These are phyloP conservation scores for Kodamaea fungicola DNA, from an alignment of 1,139 yeast species.

Conservation along the genomic window DNA sequence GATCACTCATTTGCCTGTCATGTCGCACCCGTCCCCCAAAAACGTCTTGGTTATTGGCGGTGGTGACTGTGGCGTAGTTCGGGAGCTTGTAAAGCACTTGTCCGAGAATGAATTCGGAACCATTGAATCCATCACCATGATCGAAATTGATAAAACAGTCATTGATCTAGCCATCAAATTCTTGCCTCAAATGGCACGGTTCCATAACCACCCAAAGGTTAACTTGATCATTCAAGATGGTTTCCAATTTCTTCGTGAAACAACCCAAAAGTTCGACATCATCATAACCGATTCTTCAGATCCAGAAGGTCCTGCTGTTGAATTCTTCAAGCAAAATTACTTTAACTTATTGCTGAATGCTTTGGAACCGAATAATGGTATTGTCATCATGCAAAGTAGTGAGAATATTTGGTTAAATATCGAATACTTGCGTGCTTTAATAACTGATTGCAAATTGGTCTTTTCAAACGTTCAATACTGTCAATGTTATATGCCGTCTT, in stretches of 20 bases:
- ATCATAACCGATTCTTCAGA: conserved; percentile 95
- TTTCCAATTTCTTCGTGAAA: conserved; percentile 64
- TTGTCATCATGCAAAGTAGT: conserved; percentile 86
- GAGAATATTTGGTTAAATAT: conserved; percentile 92
- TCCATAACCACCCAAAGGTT: conserved; percentile 69
- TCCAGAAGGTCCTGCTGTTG: conserved; percentile 98
- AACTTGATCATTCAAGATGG: conserved; percentile 83
- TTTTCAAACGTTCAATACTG: conserved; percentile 77
- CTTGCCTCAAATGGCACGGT: conserved; percentile 77
- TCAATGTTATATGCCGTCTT: conserved; percentile 89
- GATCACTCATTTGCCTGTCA: conserved; percentile 76
- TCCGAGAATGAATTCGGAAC: conserved; percentile 25
- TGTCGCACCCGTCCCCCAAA: conserved; percentile 71
- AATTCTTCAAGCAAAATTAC: conserved; percentile 81
- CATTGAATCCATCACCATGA: conserved; percentile 71
- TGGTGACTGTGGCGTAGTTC: conserved; percentile 89
- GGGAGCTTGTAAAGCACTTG: conserved; percentile 79
- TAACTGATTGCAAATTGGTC: conserved; percentile 61
- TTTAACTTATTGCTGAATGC: conserved; percentile 71
- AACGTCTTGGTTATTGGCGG: conserved; percentile 87
- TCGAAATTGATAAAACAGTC: conserved; percentile 89
- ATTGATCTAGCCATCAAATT: conserved; percentile 70
- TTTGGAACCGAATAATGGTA: conserved; percentile 60
- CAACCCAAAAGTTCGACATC: conserved; percentile 59
- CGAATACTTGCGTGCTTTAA: conserved; percentile 56